phyloP scores from a whole-genome alignment of 495 filamentous ascomycete genomes.

The Aspergillus biplanus region DNA sequence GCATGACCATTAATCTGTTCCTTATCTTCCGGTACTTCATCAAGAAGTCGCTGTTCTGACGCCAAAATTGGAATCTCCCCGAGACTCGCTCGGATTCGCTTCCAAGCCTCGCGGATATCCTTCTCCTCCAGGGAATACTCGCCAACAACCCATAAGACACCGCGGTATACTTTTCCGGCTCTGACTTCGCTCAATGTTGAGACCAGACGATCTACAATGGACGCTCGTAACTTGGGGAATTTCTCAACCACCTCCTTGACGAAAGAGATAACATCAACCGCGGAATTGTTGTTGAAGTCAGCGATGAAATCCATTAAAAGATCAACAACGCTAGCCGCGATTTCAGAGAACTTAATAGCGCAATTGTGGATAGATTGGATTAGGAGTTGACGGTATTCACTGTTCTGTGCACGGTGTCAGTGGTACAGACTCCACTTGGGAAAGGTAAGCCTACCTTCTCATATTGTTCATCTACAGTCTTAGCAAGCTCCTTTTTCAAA shows the following conservation, averaged over 20 bases:
- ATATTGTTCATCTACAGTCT: slow-evolving; percentile 98
- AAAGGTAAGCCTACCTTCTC: slow-evolving; percentile 66
- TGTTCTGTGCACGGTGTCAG: slow-evolving; percentile 62
- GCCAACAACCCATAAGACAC: slow-evolving; percentile 96
- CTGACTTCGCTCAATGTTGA: slow-evolving; percentile 91
- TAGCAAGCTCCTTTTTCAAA: slow-evolving; percentile 94
- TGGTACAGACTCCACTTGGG: neutral
- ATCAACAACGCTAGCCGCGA: slow-evolving; percentile 94
- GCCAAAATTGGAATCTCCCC: slow-evolving; percentile 98
- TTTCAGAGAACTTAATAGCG: slow-evolving; percentile 98
- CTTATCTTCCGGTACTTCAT: slow-evolving; percentile 75
- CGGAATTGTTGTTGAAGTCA: slow-evolving; percentile 95
- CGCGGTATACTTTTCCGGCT: slow-evolving; percentile 95
- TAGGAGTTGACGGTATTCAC: slow-evolving; percentile 91
- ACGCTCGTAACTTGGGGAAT: slow-evolving; percentile 84
- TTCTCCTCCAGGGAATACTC: slow-evolving; percentile 94
- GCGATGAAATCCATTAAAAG: slow-evolving; percentile 99
- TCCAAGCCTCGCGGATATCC: slow-evolving; percentile 97
- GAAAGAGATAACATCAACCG: slow-evolving; percentile 97
- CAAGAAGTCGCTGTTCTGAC: slow-evolving; percentile 89
- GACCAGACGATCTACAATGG: slow-evolving; percentile 87
- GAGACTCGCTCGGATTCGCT: slow-evolving; percentile 87
- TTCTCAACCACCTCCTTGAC: slow-evolving; percentile 99
- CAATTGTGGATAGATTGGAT: slow-evolving; percentile 98
- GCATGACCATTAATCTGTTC: slow-evolving; percentile 83